Evolutionary conservation across 495 filamentous ascomycete genomes (phyloP).

Genomic region (Talaromyces trachyspermus): DNA sequence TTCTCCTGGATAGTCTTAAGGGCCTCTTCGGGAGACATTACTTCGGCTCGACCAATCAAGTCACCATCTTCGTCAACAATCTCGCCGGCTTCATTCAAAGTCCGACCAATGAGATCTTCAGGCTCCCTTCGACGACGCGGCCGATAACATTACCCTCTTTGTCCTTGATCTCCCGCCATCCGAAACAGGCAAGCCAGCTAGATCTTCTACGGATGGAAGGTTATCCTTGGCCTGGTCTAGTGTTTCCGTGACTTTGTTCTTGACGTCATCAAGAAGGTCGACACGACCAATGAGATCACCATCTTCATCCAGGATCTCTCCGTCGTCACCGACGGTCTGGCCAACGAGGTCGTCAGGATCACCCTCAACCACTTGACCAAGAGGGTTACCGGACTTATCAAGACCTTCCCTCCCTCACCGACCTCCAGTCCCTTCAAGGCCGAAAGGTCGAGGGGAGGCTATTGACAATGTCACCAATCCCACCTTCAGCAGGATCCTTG

Average conservation of each 20-base stretch:
- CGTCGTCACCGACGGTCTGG: constrained; percentile 46
- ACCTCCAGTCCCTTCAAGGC: constrained; percentile 62
- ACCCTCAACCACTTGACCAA: constrained; percentile 35
- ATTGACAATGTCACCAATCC: constrained; percentile 23
- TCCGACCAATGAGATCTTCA: constrained; percentile 52
- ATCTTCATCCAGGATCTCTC: constrained; percentile 44
- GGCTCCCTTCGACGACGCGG: constrained; percentile 54
- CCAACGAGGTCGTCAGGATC: constrained; percentile 37
- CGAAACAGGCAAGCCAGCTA: constrained; percentile 50
- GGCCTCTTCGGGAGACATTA: constrained; percentile 37
- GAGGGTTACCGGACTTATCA: constrained; percentile 32
- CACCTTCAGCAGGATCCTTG: constrained; percentile 21
- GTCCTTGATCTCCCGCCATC: constrained; percentile 52
- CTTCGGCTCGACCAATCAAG: constrained; percentile 49
- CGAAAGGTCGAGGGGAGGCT: constrained; percentile 48
- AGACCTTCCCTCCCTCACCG: constrained; percentile 32
- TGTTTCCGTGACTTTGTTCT: constrained; percentile 14
- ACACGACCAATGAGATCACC: constrained; percentile 42
- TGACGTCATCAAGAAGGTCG: constrained; percentile 29
- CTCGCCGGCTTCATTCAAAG: constrained; percentile 53
- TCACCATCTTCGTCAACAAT: constrained; percentile 61
- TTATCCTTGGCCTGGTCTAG: constrained; percentile 25
- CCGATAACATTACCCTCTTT: constrained; percentile 49
- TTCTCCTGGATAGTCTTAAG: constrained; percentile 16
- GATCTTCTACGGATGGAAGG: constrained; percentile 38